Evolutionary conservation across 441 rosid genomes (phyloP), one percentile per base, ranked within the genome.

Genomic region (Aquilaria agallochum): DNA sequence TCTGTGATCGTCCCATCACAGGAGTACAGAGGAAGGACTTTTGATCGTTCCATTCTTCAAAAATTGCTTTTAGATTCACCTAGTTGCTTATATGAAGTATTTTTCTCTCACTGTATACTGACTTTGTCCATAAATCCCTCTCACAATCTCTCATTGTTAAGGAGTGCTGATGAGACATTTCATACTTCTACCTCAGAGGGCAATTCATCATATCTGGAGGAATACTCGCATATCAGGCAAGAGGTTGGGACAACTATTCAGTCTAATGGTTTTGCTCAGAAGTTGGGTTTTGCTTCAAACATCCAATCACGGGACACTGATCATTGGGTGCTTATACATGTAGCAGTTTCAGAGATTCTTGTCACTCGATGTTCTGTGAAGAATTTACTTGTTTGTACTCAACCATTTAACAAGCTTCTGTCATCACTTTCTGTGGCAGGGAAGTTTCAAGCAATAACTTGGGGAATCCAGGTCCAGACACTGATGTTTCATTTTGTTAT

Each of bases 391-490:
- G 68, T 67, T 69, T 80, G 68, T 64, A 75, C 77, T n/a, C 90
- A 81, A 72, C 81, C 80, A 66, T 68, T 76, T 50, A 82, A 70
- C 60, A 81, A 83, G 76, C 86, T 91, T 65, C 71, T 76, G 56
- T 72, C 87, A 52, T 77, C 81, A 47, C 76, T 89, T 68, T 83
- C 84, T 30, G 68, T 89, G 59, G 96, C 80, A 55, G 75, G 78
- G 74, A 75, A 78, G 51, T 80, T 79, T 67, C 90, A 82, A 65
- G 69, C 68, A 55, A 49, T 91, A 49, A 75, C 80, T 64, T 82
- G 89, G 82, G 65, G 50, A 53, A 74, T 82, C 48, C 87, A 91
- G 97, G 99, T 94, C 67, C 74, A 30, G 50, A 69, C 63, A 74
- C 72, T 66, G 57, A 56, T 48, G 53, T 56, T 69, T 62, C 58